Base-by-base conservation (phyloP, 805 yeast genomes). In the Kuraishia ogatae region DNA sequence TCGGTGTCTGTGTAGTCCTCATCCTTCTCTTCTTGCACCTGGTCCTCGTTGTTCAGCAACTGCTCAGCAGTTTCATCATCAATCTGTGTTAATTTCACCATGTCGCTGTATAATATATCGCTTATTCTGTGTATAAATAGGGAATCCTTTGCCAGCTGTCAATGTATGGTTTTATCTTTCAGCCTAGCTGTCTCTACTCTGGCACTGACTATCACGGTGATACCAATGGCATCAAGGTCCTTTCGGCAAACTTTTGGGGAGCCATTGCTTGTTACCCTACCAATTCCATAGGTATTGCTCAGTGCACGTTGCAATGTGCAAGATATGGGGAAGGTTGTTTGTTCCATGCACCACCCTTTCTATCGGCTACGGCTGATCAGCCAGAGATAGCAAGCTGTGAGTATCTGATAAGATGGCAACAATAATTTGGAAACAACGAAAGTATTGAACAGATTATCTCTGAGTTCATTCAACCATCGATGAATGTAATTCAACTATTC, bases 51-150 rank as follows among this genome's bases (percentile, higher is more conserved):
- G 73, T 62, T 71, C 76, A 54, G 67, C 66, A 52, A 65, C 73
- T 61, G 61, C 64, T 54, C 54, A 58, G 23, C 51, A 49, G 55
- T 69, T 60, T 78, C 80, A 74, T 83, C 89, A 70, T 80, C 84
- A 61, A 87, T 79, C 73, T 83, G 85, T 53, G 89, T 85, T 64
- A 87, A 81, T 64, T 83, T 84, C 61, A 87, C 94, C 94, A 87
- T 87, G 10, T 47, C n/a, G 26, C n/a, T 11, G 7, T 35, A 13
- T 4, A 15, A 35, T 35, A 15, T 35, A 15, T 35, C 13, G 43
- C 13, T 35, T 35, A 3, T 11, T 35, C 13, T 15, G 13, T 3
- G 43, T 3, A 8, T 8, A 8, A 17, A 3, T 10, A 35, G 4
- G 13, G 17, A 35, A 35, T 5, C 7, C 13, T 15, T 35, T 35